Evolutionary conservation across 305 asterid species (phyloP).

Genomic region (Salvia sclarea): DNA sequence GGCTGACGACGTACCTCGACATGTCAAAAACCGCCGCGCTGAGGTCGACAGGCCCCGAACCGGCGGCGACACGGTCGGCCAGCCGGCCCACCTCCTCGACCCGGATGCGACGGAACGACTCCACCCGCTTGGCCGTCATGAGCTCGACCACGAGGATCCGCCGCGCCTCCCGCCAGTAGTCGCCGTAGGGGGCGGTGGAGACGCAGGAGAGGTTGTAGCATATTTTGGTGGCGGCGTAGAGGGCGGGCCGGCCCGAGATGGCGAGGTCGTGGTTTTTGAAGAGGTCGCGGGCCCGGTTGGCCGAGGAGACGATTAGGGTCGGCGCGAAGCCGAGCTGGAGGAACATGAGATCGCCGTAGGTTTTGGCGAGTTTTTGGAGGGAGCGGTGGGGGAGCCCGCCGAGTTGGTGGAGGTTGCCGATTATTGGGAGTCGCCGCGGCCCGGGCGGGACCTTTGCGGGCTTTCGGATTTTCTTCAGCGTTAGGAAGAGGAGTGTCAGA

Average conservation of each 20-base stretch:
- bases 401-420: slow-evolving; percentile 55
- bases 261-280: slow-evolving; percentile 47
- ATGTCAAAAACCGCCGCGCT: slow-evolving; percentile 38
- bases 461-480: background rate
- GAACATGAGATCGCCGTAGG: slow-evolving; percentile 52
- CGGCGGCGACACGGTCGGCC: slow-evolving; percentile 21
- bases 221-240: slow-evolving; percentile 26
- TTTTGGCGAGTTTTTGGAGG: slow-evolving; percentile 36
- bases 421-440: slow-evolving; percentile 46
- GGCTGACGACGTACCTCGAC: slow-evolving; percentile 40
- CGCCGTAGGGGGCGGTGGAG: slow-evolving; percentile 49
- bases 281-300: slow-evolving; percentile 46
- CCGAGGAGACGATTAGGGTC: slow-evolving; percentile 47
- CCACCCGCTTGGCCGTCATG: slow-evolving; percentile 39
- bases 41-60: slow-evolving; percentile 33
- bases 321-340: slow-evolving; percentile 54
- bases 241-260: slow-evolving; percentile 46
- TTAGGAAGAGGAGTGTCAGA: slow-evolving; percentile 14
- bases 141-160: slow-evolving; percentile 42
- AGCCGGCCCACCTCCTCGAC: slow-evolving; percentile 31
- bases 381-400: slow-evolving; percentile 47
- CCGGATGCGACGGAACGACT: slow-evolving; percentile 32
- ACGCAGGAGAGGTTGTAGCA: slow-evolving; percentile 27
- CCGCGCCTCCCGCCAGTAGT: slow-evolving; percentile 47
- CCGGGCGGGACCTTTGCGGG: slow-evolving; percentile 42